Evolutionary conservation across 1,284 basidiomycete genomes (phyloP).

Genomic region (Neonothopanus nambi): DNA sequence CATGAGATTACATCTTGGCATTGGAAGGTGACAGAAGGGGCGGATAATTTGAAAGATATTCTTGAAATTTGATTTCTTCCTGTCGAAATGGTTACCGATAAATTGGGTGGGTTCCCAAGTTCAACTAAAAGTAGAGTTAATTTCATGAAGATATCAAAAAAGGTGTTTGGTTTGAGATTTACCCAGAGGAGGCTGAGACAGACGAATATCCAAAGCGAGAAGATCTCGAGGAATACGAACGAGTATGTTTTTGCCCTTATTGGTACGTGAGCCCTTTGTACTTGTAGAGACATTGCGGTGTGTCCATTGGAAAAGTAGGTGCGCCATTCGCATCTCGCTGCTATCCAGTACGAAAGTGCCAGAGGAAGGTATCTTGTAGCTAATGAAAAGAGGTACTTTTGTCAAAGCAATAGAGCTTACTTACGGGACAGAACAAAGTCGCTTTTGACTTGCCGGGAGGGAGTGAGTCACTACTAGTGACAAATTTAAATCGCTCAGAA

Average conservation of each 20-base stretch:
- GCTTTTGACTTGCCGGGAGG: slow-evolving; percentile 56
- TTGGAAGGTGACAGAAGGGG: slow-evolving; percentile 54
- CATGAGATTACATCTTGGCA: slow-evolving; percentile 44
- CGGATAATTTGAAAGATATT: slow-evolving; percentile 52
- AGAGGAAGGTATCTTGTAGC: slow-evolving; percentile 56
- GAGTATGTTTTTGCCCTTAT: slow-evolving; percentile 32
- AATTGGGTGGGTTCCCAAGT: slow-evolving; percentile 56
- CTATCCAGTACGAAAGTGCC: slow-evolving; percentile 64
- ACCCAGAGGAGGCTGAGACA: slow-evolving; percentile 66
- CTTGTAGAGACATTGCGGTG: slow-evolving; percentile 35
- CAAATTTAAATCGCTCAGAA: slow-evolving; percentile 53
- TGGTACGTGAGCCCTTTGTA: slow-evolving; percentile 24
- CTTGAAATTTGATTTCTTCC: slow-evolving; percentile 65
- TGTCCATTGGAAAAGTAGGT: slow-evolving; percentile 59
- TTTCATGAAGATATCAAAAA: background rate
- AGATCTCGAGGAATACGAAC: slow-evolving; percentile 62
- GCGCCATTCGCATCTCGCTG: slow-evolving; percentile 59
- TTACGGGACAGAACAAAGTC: slow-evolving; percentile 69
- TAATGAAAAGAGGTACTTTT: slow-evolving; percentile 8
- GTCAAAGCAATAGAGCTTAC: background rate
- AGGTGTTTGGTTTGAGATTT: slow-evolving; percentile 30
- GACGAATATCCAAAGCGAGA: slow-evolving; percentile 56
- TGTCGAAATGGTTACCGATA: slow-evolving; percentile 57
- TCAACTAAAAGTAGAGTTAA: slow-evolving; percentile 50
- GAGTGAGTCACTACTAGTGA: slow-evolving; percentile 36